Base-by-base conservation (phyloP, 2,329 filamentous ascomycete species). In the Fusarium oxysporum region DNA sequence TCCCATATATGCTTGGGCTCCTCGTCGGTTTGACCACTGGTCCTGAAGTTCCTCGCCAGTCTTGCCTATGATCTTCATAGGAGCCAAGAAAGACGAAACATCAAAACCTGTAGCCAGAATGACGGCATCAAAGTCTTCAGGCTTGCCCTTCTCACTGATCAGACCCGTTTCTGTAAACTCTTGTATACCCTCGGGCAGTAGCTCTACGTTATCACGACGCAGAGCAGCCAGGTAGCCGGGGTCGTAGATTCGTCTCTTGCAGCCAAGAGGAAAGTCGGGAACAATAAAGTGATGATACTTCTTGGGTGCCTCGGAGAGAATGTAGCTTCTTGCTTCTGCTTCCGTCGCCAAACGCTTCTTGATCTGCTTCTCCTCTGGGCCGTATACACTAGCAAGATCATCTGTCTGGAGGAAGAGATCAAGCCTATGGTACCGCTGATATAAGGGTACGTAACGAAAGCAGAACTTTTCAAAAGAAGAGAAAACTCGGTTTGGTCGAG, bases 1-100 rank as follows among this genome's bases (percentile, higher is more conserved):
- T 33, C 76, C 78, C 25, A 78, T 54, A 67, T 81, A 81, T 2
- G 80, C 80, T 53, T 81, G 78, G 3, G 78, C 76, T 79, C 78
- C 5, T 12, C 47, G 47, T 11, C 30, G 28, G 8, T 50, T 35
- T 12, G 16, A 21, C 47, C 47, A 50, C 21, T 50, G 47, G 8
- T 50, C 6, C 10, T 35, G 30, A 14, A 50, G 47, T 11, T n/a
- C 19, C 7, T 50, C 30, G 1, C 47, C 47, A 35, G 28, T 35
- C 30, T n/a, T 35, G 10, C 47, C 47, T 8, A 9, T 21, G 28
- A 50, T 50, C 21, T 50, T n/a, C 47, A 50, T 50, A 25, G 78
- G 76, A 16, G 72, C 62, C 17, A 80, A 54, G 56, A 80, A 79
- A 23, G 73, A 58, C 8, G 65, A 62, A 9, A 77, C 69, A 10